Base-by-base conservation (phyloP, 345 rosid genomes). In the Brassica incana region DNA sequence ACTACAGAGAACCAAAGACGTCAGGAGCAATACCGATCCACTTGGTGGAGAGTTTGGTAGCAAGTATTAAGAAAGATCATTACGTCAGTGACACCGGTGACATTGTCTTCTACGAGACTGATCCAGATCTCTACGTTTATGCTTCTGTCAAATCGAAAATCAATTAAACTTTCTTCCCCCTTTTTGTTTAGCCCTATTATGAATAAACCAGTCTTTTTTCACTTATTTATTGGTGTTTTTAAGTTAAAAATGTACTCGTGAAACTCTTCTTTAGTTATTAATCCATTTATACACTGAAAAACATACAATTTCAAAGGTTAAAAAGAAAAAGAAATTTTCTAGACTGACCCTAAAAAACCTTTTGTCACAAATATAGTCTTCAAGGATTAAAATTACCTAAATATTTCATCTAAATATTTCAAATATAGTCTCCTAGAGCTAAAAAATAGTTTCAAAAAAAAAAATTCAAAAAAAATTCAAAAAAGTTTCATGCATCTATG, bases 41-140 rank as follows among this genome's bases (percentile, higher is more conserved):
- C 76, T 81, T 93, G 74, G 67, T 91, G 52, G 82, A 85, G 36
- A 85, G 74, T 83, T 84, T 91, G 11, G 78, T 85, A 1, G 84
- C 79, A 43, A 91, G 95, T 88, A 27, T 91, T 33, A 78, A 72
- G 56, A 82, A 88, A 79, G 97, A 93, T 72, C 97, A 90, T 83
- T 93, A 84, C 52, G 97, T 91, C 27, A 93, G 90, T 32, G 90
- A 93, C 83, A 70, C 76, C 38, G 97, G 93, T 67, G 98, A 93
- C 32, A 68, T 93, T 35, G 92, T 91, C 23, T 93, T 80, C 81
- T 91, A 93, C 50, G 86, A 91, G 83, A 86, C 84, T 0, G 96
- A 93, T 71, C 84, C 87, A n/a, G 67, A 82, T 38, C 85, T 81
- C 48, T 71, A 68, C 62, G 84, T 73, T 73, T 82, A 82, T 14